Base-by-base conservation (phyloP, 2,329 filamentous ascomycete genomes). In the Chrysosporium queenslandicum region DNA sequence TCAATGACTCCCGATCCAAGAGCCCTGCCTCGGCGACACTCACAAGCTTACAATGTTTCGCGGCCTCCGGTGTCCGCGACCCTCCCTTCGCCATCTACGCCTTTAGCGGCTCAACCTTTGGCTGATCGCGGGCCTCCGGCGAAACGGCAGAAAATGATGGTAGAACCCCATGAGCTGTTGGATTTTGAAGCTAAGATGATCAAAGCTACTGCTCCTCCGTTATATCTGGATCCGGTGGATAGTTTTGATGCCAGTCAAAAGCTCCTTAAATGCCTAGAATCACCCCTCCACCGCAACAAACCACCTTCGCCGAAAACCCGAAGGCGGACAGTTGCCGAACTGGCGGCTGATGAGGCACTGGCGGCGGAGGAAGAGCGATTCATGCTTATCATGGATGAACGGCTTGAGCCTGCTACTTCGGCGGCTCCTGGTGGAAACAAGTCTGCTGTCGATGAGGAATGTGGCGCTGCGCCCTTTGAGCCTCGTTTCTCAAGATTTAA, bases 301-400 rank as follows among this genome's bases (percentile, higher is more conserved):
- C 83, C 88, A 8, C 91, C 92, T 0, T 79, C 85, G 55, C 89
- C 89, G 2, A 96, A 95, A 75, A 84, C 83, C 6, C 78, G 92
- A 53, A 97, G 98, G 75, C 82, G 91, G 56, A 98, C 92, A 0
- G 84, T 94, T 16, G 92, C 92, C 7, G 91, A 98, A 65, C 81
- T 97, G 73, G 92, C 88, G 7, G 91, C 91, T 6, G 92, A 98
- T 63, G 90, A 98, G 70, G 91, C 92, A 0, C 77, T 88, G 55
- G 88, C 89, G 0, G 91, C 90, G 20, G 87, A 89, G 54, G 83
- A 88, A 58, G 90, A 98, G 68, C 81, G 88, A 43, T 94, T 88
- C 59, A 92, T 98, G 88, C 82, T 97, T 47, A 83, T 87, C 20
- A 81, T 90, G 69, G 92, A 98, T 63, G 91, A 96, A 61, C 80